Evolutionary conservation across 345 rosid species (phyloP), one percentile per base, ranked within the genome.

Genomic region (Citrus glauca): DNA sequence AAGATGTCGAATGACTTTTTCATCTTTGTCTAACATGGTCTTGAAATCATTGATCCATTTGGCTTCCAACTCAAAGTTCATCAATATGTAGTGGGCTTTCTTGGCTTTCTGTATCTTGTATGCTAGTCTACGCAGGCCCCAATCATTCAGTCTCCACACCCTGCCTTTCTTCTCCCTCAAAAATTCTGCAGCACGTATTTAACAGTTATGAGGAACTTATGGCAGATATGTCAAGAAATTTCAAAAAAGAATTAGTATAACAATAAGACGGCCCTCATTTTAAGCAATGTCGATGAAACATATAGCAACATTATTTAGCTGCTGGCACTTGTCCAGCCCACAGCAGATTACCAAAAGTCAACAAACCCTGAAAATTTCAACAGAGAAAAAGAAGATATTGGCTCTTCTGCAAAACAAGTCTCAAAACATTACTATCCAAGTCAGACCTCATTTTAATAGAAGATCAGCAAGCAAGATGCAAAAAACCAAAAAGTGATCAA

Each of bases 61-160:
- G 2, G 97, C 97, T 73, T 93, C 98, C 66, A 95, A 59, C 90
- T 95, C 98, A 66, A 95, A 93, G 89, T 95, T 95, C 99, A 93
- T 91, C 79, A 95, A 82, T 4, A 93, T 90, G 85, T 93, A 93
- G 83, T 91, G 94, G 17, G 98, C 99, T 64, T 83, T 86, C 48
- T 78, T 88, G 8, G 99, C 99, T 66, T 93, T 92, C 76, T 91
- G 84, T 85, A 95, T 95, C 85, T 88, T 90, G 90, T 95, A 92
- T 11, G 98, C 97, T 5, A 95, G 87, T 80, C 90, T 89, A 25
- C 99, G 92, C 77, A 95, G 89, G 2, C 99, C 98, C 98, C 99
- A 95, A 66, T 95, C 97, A 75, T 86, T 94, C 75, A 90, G 68
- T 85, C 98, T 93, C 98, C 97, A 95, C 24, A 95, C 73, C 84